phyloP scores from a whole-genome alignment of 2,329 filamentous ascomycete species.

The Purpureocillium takamizusanense region DNA sequence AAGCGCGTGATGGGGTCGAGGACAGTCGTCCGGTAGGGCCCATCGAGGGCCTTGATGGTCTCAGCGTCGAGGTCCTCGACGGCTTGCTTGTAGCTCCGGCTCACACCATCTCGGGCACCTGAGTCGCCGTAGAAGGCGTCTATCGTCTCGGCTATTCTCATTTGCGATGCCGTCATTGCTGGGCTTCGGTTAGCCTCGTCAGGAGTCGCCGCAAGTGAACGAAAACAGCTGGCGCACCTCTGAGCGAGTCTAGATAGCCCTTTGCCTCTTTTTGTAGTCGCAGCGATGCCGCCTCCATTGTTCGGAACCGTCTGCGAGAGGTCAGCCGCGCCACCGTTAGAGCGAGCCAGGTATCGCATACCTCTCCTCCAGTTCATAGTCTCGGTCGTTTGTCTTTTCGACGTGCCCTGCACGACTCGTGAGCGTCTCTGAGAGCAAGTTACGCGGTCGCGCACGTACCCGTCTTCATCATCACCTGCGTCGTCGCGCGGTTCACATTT shows the following conservation, averaged over 20 bases:
- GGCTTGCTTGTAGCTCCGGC: conserved; percentile 94
- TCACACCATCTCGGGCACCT: conserved; percentile 89
- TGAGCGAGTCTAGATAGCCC: conserved; percentile 90
- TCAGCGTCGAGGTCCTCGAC: conserved; percentile 96
- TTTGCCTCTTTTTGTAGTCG: conserved; percentile 96
- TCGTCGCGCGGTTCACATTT: conserved; percentile 97
- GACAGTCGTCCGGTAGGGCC: conserved; percentile 88
- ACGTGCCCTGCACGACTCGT: conserved; percentile 60
- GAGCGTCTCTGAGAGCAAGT: not conserved
- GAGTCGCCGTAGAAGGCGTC: conserved; percentile 98
- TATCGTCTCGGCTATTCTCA: conserved; percentile 98
- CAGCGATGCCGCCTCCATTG: conserved; percentile 90
- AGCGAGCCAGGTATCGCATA: conserved; percentile 21
- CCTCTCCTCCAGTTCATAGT: conserved; percentile 97
- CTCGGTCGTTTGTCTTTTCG: conserved; percentile 95
- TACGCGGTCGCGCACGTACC: conserved; percentile 39
- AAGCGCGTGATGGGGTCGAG: conserved; percentile 93
- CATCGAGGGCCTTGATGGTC: conserved; percentile 96
- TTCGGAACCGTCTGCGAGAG: conserved; percentile 71
- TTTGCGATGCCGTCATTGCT: conserved; percentile 99
- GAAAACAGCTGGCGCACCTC: conserved; percentile 45
- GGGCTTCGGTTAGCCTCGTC: not conserved
- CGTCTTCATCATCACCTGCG: conserved; percentile 99
- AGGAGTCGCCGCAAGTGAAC: not conserved
- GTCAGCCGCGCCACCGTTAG: conserved; percentile 9